Percentiles rank a stretch among this genome's conserved stretches.
Conservation (phyloP, 345 rosid species). For the Bruguiera parviflora region DNA sequence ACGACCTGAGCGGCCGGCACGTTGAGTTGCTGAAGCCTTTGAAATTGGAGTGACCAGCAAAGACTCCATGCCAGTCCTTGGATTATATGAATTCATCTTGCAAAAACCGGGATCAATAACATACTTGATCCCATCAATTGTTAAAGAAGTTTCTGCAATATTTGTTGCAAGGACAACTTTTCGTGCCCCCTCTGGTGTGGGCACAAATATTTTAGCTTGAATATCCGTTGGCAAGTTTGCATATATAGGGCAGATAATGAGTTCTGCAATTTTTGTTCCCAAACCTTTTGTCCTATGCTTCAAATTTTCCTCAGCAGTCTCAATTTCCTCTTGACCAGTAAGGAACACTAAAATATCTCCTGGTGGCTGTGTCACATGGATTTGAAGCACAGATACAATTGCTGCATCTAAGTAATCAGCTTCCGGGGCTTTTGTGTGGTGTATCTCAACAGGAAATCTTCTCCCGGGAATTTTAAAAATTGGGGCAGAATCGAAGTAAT, state of each 20-base stretch:
- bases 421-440: conserved; percentile 93
- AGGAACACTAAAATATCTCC: conserved; percentile 91
- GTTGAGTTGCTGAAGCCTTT: conserved; percentile 93
- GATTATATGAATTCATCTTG: conserved; percentile 95
- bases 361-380: conserved; percentile 72
- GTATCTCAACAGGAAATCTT: conserved; percentile 89
- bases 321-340: conserved; percentile 98
- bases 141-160: conserved; percentile 94
- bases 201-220: conserved; percentile 94
- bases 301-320: conserved; percentile 86
- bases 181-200: conserved; percentile 95
- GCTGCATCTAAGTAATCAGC: conserved; percentile 98
- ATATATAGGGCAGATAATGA: conserved; percentile 93
- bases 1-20: conserved; percentile 96
- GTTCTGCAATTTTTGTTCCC: conserved; percentile 91
- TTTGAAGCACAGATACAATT: conserved; percentile 78
- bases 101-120: conserved; percentile 95
- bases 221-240: conserved; percentile 97
- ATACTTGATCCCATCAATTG: conserved; percentile 88
- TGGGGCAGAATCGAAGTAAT: conserved; percentile 92
- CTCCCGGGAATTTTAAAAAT: conserved; percentile 96
- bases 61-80: conserved; percentile 98
- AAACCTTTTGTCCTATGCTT: conserved; percentile 84
- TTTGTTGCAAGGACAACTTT: conserved; percentile 96
- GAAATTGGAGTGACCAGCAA: conserved; percentile 86